Conservation (phyloP, 768 basidiomycete genomes). For the Phaeolepiota aurea region DNA sequence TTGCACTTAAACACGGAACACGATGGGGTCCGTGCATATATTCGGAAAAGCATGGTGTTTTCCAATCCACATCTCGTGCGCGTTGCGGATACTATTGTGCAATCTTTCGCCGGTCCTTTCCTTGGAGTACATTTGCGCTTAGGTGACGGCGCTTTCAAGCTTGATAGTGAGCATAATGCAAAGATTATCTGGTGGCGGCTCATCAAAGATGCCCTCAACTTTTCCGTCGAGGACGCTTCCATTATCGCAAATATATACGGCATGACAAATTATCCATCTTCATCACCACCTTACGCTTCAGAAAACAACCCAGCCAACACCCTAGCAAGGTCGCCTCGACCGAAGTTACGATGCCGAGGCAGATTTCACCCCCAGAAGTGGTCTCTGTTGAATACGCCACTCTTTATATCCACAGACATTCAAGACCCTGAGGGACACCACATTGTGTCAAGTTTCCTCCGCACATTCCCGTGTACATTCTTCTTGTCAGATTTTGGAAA, state of each 20-base stretch:
- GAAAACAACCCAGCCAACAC: too few relatives aligned
- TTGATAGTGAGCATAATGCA: conserved; percentile 29
- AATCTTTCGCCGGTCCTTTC: conserved; percentile 36
- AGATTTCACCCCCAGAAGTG: conserved; percentile 8
- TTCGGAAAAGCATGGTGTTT: conserved; percentile 53
- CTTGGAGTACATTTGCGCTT: conserved; percentile 61
- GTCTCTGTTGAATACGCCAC: conserved; percentile 9
- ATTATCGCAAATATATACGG: conserved; percentile 10
- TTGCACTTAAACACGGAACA: conserved; percentile 40
- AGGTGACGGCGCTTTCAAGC: conserved; percentile 57
- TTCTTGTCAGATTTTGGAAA: conserved; percentile 15
- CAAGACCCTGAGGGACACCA: conserved; percentile 14
- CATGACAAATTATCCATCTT: conserved; percentile 15
- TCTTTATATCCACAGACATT: conserved; percentile 17
- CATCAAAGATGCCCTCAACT: conserved; percentile 36
- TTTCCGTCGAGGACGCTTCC: conserved; percentile 25
- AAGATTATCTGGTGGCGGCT: conserved; percentile 50
- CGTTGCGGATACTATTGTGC: conserved; percentile 35
- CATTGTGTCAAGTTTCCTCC: conserved; percentile 13
- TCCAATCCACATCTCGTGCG: conserved; percentile 35
- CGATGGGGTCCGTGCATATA: conserved; percentile 29
- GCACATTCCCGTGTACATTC: conserved; percentile 18
- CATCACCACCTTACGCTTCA: conserved; percentile 7
- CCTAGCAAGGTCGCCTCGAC: neutral
- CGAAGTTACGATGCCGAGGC: conserved; percentile 9